These are phyloP conservation scores for Cladosporium sp. DNA, from an alignment of 2,329 filamentous ascomycete species.

Conservation along the genomic window DNA sequence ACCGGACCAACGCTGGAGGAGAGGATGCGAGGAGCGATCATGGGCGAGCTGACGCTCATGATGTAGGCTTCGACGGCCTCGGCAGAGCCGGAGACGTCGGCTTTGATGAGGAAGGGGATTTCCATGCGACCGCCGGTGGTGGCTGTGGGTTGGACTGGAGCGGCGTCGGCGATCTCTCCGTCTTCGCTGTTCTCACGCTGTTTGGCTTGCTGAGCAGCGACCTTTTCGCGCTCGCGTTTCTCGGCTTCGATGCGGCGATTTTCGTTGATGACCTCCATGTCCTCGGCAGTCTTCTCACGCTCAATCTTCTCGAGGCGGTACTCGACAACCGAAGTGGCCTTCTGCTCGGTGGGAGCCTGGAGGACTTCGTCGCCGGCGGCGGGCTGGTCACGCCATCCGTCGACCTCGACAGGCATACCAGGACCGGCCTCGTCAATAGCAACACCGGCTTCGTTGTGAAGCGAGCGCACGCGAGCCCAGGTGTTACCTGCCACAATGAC, in stretches of 20 bases:
- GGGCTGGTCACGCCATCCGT: slow-evolving; percentile 90
- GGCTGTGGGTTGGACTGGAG: slow-evolving; percentile 29
- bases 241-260: slow-evolving; percentile 55
- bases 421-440: slow-evolving; percentile 71
- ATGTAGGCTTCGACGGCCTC: slow-evolving; percentile 82
- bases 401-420: slow-evolving; percentile 84
- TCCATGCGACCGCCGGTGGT: slow-evolving; percentile 46
- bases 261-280: slow-evolving; percentile 76
- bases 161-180: slow-evolving; percentile 24
- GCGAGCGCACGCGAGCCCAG: slow-evolving; percentile 78
- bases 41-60: slow-evolving; percentile 74
- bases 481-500: slow-evolving; percentile 82
- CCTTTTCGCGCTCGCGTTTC: slow-evolving; percentile 57
- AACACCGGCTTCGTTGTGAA: slow-evolving; percentile 79
- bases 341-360: slow-evolving; percentile 73
- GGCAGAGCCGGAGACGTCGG: slow-evolving; percentile 87
- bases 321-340: slow-evolving; percentile 71
- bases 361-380: slow-evolving; percentile 82
- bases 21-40: slow-evolving; percentile 73
- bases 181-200: slow-evolving; percentile 7
- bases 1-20: slow-evolving; percentile 73
- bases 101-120: slow-evolving; percentile 83
- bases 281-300: slow-evolving; percentile 59
- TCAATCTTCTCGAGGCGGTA: slow-evolving; percentile 71
- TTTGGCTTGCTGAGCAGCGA: slow-evolving; percentile 34